Conservation (phyloP, 176 grass and related monocot species). For the Hordeum vulgare region DNA sequence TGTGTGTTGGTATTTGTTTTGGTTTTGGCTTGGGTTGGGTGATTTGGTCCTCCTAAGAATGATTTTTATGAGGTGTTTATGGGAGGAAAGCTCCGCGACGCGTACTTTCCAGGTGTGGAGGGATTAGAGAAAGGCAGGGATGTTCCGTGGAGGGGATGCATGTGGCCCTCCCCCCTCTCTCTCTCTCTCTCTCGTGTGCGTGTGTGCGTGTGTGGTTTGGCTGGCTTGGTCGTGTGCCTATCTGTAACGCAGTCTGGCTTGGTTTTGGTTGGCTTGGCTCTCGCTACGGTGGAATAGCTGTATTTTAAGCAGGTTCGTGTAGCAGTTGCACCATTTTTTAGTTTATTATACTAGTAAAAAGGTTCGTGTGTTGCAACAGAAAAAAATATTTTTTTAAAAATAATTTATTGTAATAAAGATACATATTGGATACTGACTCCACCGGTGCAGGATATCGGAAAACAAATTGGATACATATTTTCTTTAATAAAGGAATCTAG, state of each 20-base stretch:
- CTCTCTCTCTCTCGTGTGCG: too few species aligned
- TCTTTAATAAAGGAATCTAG: too few species aligned
- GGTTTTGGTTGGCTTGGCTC: not conserved
- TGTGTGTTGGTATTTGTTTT: slow-evolving; percentile 35
- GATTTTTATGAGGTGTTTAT: slow-evolving; percentile 22
- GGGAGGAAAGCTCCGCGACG: not conserved
- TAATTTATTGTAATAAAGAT: too few species aligned
- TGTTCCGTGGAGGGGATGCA: slow-evolving; percentile 19
- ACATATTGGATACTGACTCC: too few species aligned
- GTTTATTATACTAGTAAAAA: too few species aligned
- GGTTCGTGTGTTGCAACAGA: too few species aligned
- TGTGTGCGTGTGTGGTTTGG: not conserved
- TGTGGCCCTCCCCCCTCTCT: too few species aligned
- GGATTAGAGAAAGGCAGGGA: slow-evolving; percentile 4
- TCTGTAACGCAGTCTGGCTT: not conserved
- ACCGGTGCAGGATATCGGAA: too few species aligned
- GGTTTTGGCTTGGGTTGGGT: slow-evolving; percentile 28
- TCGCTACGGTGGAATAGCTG: too few species aligned
- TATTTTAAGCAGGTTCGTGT: not conserved
- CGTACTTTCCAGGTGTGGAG: slow-evolving; percentile 39
- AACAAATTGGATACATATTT: too few species aligned
- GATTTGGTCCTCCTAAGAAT: slow-evolving; percentile 28
- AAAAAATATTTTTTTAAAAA: too few species aligned
- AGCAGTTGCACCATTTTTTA: not conserved
- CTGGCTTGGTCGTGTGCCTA: not conserved